phyloP scores from a whole-genome alignment of 164 flowering plant genomes.

The Berberis thunbergii region DNA sequence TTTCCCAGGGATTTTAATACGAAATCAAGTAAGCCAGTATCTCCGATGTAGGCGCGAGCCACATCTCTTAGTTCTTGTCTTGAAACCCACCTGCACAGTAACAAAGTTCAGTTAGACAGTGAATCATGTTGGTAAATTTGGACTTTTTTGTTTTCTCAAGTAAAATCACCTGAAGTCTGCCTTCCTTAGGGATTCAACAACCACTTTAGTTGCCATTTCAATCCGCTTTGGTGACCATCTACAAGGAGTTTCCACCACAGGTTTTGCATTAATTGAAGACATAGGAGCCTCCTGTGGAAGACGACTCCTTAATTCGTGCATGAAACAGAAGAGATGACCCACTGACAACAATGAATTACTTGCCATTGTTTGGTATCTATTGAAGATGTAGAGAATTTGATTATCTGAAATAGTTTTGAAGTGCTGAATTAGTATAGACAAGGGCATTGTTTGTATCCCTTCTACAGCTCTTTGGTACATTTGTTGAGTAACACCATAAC shows the following conservation, averaged over 20 bases:
- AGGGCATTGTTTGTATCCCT: conserved; percentile 52
- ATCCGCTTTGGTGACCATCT: conserved; percentile 89
- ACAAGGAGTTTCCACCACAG: conserved; percentile 39
- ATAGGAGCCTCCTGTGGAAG: conserved; percentile 35
- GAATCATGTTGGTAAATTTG: too few species aligned
- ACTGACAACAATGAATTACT: conserved; percentile 45
- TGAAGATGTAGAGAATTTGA: conserved; percentile 34
- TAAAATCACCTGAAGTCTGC: conserved; percentile 23
- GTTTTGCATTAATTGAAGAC: conserved; percentile 15
- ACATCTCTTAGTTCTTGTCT: conserved; percentile 92
- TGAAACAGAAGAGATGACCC: conserved; percentile 56
- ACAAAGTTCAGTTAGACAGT: too few species aligned
- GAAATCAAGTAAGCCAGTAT: conserved; percentile 85
- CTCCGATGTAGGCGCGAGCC: conserved; percentile 81
- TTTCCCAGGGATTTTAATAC: conserved; percentile 90
- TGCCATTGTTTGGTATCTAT: conserved; percentile 56
- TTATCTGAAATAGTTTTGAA: conserved; percentile 12
- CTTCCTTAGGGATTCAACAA: conserved; percentile 64
- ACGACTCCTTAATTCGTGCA: conserved; percentile 50
- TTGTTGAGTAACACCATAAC: conserved; percentile 50
- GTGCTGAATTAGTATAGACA: conserved; percentile 39
- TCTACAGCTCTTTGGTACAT: conserved; percentile 65
- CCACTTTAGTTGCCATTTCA: conserved; percentile 76
- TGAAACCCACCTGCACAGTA: conserved; percentile 52
- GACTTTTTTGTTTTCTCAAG: too few species aligned